Conservation (phyloP, 202 grass and related monocot genomes). For the Miscanthus sacchariflorus region DNA sequence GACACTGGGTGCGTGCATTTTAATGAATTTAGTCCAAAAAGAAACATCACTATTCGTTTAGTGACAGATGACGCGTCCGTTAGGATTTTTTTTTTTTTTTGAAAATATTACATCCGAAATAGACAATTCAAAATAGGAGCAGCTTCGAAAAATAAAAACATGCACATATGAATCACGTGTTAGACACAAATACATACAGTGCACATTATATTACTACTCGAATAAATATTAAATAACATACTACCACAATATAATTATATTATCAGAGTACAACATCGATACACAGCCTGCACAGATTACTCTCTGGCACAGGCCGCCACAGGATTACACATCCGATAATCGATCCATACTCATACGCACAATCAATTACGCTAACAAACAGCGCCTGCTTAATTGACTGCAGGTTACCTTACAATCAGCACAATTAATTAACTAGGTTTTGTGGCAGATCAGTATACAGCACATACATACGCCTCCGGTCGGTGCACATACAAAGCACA, state of each 20-base stretch:
- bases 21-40: neutral
- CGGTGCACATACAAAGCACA: slow-evolving; percentile 21
- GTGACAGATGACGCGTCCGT: neutral
- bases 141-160: neutral
- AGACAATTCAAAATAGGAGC: neutral
- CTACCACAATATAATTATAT: neutral
- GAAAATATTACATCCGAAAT: neutral
- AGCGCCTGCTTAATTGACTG: slow-evolving; percentile 36
- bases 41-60: neutral
- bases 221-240: slow-evolving; percentile 23
- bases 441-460: neutral
- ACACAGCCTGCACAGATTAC: slow-evolving; percentile 12
- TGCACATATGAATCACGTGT: neutral
- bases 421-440: neutral
- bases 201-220: neutral
- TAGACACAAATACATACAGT: neutral
- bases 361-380: slow-evolving; percentile 28
- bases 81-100: too few species aligned
- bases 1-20: neutral
- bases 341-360: neutral
- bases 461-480: neutral
- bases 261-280: slow-evolving; percentile 27
- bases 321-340: slow-evolving; percentile 38
- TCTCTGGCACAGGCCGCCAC: slow-evolving; percentile 25
- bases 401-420: neutral